These are phyloP conservation scores for Trichoderma orchidacearum DNA, from an alignment of 495 filamentous ascomycete genomes.

Conservation along the genomic window DNA sequence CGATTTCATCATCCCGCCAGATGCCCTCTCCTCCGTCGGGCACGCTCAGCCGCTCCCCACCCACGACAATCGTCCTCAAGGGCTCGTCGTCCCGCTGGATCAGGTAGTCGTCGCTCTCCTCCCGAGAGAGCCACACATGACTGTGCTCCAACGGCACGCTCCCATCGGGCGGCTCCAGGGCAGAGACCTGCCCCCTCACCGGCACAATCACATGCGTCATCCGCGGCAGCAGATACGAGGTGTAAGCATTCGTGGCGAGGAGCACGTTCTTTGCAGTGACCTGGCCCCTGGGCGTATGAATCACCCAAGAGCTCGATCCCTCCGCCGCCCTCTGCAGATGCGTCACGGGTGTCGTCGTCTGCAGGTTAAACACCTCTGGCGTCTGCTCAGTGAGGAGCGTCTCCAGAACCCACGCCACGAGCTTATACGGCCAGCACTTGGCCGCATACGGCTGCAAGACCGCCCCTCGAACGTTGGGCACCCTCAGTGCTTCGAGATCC, in stretches of 20 bases:
- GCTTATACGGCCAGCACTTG: conserved; percentile 67
- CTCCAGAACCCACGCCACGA: conserved; percentile 53
- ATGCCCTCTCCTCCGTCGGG: conserved; percentile 36
- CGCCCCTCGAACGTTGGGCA: conserved; percentile 30
- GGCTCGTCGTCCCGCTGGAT: conserved; percentile 44
- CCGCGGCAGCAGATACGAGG: conserved; percentile 52
- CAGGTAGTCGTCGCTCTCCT: conserved; percentile 54
- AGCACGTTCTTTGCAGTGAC: conserved; percentile 47
- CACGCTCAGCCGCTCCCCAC: conserved; percentile 22
- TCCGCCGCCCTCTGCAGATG: conserved; percentile 15
- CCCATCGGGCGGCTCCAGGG: conserved; percentile 40
- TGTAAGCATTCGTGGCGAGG: conserved; percentile 70
- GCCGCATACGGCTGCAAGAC: conserved; percentile 32
- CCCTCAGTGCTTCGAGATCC: conserved; percentile 16
- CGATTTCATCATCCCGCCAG: conserved; percentile 41
- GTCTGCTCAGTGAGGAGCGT: conserved; percentile 24
- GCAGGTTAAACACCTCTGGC: conserved; percentile 43
- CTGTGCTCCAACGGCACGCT: conserved; percentile 26
- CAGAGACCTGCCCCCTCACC: conserved; percentile 58
- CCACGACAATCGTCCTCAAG: conserved; percentile 45
- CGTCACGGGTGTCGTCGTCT: conserved; percentile 58
- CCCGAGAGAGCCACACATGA: conserved; percentile 41
- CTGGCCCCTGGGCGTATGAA: conserved; percentile 50
- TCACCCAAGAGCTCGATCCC: conserved; percentile 24
- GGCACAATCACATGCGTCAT: conserved; percentile 64